Percentiles rank a stretch among this genome's conserved stretches.
phyloP scores from a whole-genome alignment of 441 rosid genomes.

The Erodium trifolium region DNA sequence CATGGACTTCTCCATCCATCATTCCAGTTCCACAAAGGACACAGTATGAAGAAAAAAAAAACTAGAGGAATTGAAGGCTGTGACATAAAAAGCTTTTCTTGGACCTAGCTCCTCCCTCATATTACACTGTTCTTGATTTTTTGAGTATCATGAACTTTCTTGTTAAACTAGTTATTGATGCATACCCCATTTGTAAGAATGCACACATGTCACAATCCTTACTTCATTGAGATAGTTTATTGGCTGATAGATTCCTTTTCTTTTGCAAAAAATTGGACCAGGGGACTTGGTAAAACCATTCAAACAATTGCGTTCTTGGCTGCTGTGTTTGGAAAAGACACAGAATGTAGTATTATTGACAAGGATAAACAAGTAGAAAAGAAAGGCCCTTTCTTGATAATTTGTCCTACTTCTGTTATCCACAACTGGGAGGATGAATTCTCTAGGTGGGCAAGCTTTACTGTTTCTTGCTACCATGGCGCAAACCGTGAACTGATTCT shows the following conservation, averaged over 20 bases:
- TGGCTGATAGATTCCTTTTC: slow-evolving; percentile 7
- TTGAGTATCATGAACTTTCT: not conserved
- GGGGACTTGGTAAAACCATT: slow-evolving; percentile 97
- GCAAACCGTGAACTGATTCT: slow-evolving; percentile 62
- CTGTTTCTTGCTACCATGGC: slow-evolving; percentile 67
- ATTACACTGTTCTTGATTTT: not conserved
- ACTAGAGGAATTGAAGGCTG: no score
- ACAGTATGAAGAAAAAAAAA: no score
- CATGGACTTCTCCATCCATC: no score
- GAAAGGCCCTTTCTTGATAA: slow-evolving; percentile 56
- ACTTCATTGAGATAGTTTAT: not conserved
- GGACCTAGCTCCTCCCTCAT: not conserved
- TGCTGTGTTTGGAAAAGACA: slow-evolving; percentile 67
- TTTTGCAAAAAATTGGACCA: slow-evolving; percentile 17
- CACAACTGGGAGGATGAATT: slow-evolving; percentile 90
- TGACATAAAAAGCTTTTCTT: not conserved
- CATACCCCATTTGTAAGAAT: not conserved
- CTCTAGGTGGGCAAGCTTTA: slow-evolving; percentile 74
- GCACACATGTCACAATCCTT: not conserved
- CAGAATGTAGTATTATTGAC: slow-evolving; percentile 28
- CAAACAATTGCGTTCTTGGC: slow-evolving; percentile 90
- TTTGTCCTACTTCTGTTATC: slow-evolving; percentile 84
- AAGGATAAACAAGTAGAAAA: slow-evolving; percentile 25
- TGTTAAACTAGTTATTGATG: not conserved
- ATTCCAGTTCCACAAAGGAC: no score